Evolutionary conservation across 2,329 filamentous ascomycete species (phyloP).

Genomic region (Talaromyces piceae): DNA sequence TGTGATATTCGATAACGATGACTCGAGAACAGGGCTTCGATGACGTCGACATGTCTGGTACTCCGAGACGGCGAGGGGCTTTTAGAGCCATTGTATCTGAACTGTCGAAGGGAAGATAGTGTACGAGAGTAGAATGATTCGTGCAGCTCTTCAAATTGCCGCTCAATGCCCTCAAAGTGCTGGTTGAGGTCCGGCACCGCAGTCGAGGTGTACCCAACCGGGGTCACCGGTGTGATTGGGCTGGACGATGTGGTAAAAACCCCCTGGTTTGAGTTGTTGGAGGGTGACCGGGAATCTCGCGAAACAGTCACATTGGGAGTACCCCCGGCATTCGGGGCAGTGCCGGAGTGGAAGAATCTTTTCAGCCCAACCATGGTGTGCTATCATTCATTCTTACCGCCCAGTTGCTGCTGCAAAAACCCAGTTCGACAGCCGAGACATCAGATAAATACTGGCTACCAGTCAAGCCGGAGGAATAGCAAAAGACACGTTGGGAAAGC

Average conservation of each 20-base stretch:
- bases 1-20: conserved; percentile 22
- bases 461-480: neutral
- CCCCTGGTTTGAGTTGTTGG: neutral
- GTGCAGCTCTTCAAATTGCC: conserved; percentile 33
- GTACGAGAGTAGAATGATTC: conserved; percentile 26
- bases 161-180: conserved; percentile 32
- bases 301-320: neutral
- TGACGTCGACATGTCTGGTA: conserved; percentile 33
- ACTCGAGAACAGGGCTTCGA: conserved; percentile 32
- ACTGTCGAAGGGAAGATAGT: conserved; percentile 19
- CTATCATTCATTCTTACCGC: neutral
- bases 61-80: conserved; percentile 16
- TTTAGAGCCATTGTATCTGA: conserved; percentile 17
- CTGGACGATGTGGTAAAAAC: neutral
- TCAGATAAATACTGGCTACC: neutral
- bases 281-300: neutral
- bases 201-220: neutral
- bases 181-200: conserved; percentile 19
- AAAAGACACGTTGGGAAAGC: neutral
- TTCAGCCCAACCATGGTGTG: conserved; percentile 27
- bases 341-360: conserved; percentile 21
- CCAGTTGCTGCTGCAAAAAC: neutral
- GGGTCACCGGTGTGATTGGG: neutral
- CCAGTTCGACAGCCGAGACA: neutral
- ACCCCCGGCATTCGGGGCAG: neutral